Percentiles rank a stretch among this genome's conserved stretches.
These are phyloP conservation scores for Blastobotrys chiropterorum DNA, from an alignment of 805 yeast genomes.

Conservation along the genomic window DNA sequence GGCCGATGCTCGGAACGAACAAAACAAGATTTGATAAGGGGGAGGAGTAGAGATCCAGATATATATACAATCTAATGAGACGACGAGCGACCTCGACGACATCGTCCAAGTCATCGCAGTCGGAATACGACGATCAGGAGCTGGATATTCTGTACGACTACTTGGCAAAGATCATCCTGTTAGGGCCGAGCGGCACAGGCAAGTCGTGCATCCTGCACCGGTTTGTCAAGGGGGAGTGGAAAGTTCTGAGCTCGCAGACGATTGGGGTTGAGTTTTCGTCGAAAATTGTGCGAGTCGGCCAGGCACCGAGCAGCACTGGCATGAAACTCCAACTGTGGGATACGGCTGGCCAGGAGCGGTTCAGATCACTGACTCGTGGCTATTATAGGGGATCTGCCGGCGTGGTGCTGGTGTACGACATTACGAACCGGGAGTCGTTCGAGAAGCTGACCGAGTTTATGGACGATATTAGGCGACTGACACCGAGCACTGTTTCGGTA, in stretches of 20 bases:
- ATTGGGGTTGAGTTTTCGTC: conserved; percentile 37
- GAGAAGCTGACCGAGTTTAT: conserved; percentile 85
- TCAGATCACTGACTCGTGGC: conserved; percentile 89
- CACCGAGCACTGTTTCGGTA: conserved; percentile 85
- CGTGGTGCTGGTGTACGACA: conserved; percentile 84
- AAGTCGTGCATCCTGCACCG: conserved; percentile 41
- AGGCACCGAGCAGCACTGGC: conserved; percentile 13
- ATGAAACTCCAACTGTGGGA: conserved; percentile 92
- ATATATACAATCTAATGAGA: too few relatives aligned
- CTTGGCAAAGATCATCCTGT: conserved; percentile 34
- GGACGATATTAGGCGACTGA: conserved; percentile 82
- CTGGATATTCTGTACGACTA: conserved; percentile 29
- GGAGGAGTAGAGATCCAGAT: background rate
- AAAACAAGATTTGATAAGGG: background rate
- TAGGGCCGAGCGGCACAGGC: conserved; percentile 45
- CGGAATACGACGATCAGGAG: conserved; percentile 17
- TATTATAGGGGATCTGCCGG: conserved; percentile 95
- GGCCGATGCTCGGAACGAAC: too few relatives aligned
- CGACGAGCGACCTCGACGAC: conserved; percentile 21
- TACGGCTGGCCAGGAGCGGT: conserved; percentile 95
- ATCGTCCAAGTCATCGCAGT: conserved; percentile 20
- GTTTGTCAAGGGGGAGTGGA: conserved; percentile 34
- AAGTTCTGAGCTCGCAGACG: conserved; percentile 31
- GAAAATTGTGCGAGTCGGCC: conserved; percentile 32
- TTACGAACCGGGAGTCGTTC: conserved; percentile 77